A percentile compares a stretch with the other conserved stretches of the same genome.
Conservation (phyloP, 768 basidiomycete species). For the Termitomyces eurrhizus region DNA sequence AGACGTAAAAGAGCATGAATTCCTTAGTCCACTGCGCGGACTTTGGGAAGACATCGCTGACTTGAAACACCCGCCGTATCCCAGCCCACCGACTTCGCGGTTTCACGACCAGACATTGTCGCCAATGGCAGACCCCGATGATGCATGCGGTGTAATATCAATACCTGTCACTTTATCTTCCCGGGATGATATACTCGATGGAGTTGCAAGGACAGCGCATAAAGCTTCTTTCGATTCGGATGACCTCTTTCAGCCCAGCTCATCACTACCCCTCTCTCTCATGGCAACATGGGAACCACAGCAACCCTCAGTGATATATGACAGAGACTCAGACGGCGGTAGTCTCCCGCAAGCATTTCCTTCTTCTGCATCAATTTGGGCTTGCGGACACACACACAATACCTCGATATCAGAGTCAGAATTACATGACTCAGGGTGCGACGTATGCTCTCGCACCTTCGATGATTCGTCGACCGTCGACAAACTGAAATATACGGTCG, state of each 20-base stretch:
- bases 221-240: conserved; percentile 1
- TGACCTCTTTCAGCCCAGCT: conserved; percentile 1
- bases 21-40: conserved; percentile 22
- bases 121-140: background rate
- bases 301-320: background rate
- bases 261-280: conserved; percentile 2
- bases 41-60: conserved; percentile 29
- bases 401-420: background rate
- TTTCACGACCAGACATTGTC: conserved; percentile 10
- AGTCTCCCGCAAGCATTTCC: conserved; percentile 21
- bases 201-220: background rate
- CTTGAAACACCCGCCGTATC: conserved; percentile 27
- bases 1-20: conserved; percentile 23
- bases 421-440: conserved; percentile 2
- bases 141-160: background rate
- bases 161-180: background rate
- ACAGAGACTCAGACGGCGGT: conserved; percentile 2
- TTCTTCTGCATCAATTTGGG: conserved; percentile 23
- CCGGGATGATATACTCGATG: background rate
- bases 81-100: conserved; percentile 16
- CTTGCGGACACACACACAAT: background rate
- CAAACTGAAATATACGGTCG: background rate
- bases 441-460: background rate
- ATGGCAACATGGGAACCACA: conserved; percentile 1
- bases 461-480: background rate